phyloP scores from a whole-genome alignment of 768 basidiomycete species.

The Mycena capillaripes region DNA sequence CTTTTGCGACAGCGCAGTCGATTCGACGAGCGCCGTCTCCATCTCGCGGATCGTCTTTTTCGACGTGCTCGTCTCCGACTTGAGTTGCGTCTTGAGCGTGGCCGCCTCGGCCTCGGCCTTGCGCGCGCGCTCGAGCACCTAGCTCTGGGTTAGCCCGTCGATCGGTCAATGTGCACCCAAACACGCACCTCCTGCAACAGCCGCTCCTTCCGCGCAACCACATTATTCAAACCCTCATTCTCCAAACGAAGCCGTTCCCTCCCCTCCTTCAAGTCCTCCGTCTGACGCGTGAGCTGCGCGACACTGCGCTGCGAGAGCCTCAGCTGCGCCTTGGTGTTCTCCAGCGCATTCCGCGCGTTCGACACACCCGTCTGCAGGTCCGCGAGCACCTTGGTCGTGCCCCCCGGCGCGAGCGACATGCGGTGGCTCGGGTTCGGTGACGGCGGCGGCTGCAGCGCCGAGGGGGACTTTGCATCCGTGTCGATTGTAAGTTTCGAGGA shows the following conservation, averaged over 20 bases:
- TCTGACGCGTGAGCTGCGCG: constrained; percentile 86
- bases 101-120: constrained; percentile 87
- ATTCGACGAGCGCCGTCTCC: constrained; percentile 81
- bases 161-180: constrained; percentile 2
- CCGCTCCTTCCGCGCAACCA: constrained; percentile 89
- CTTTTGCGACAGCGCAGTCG: constrained; percentile 83
- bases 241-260: constrained; percentile 86
- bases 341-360: constrained; percentile 83
- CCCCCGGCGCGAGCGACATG: constrained; percentile 77
- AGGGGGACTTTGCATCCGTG: constrained; percentile 47
- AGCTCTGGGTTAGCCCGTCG: not conserved
- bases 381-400: constrained; percentile 89
- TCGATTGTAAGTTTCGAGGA: constrained; percentile 51
- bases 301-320: constrained; percentile 86
- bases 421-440: constrained; percentile 62
- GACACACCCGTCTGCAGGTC: constrained; percentile 89
- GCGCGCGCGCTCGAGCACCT: constrained; percentile 88
- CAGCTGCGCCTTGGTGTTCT: constrained; percentile 89
- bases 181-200: constrained; percentile 82
- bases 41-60: constrained; percentile 87
- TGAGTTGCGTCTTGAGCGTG: constrained; percentile 77
- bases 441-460: constrained; percentile 62
- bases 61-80: constrained; percentile 76
- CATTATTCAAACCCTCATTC: constrained; percentile 91
- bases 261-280: constrained; percentile 91